Percentiles rank a stretch among this genome's conserved stretches.
phyloP scores from a whole-genome alignment of 1,284 basidiomycete species.

The Cerrena zonata region DNA sequence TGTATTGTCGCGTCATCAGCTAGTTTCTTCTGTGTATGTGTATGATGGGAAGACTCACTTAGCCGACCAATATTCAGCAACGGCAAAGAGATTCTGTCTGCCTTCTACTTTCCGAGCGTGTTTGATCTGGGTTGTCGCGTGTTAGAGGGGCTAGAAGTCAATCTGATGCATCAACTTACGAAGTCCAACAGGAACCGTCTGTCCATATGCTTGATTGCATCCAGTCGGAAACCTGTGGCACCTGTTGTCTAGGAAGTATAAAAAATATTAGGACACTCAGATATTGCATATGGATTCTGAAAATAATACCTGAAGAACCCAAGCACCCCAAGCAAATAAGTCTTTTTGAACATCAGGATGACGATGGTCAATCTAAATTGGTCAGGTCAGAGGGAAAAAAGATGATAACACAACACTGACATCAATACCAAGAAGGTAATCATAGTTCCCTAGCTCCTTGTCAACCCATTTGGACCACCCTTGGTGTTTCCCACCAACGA shows the following conservation, averaged over 20 bases:
- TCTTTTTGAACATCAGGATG: conserved; percentile 76
- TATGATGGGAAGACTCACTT: conserved; percentile 52
- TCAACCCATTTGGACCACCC: conserved; percentile 72
- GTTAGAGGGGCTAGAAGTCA: not conserved
- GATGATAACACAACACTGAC: conserved; percentile 32
- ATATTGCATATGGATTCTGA: not conserved
- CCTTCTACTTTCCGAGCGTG: conserved; percentile 39
- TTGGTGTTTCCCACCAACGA: conserved; percentile 48
- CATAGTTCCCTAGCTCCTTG: conserved; percentile 70
- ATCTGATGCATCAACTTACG: conserved; percentile 36
- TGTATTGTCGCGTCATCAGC: no score
- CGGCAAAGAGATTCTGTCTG: conserved; percentile 54
- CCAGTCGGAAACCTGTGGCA: conserved; percentile 77
- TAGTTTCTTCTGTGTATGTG: no score
- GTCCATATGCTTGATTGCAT: conserved; percentile 85
- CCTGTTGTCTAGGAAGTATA: conserved; percentile 57
- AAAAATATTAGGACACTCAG: not conserved
- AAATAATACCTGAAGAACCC: conserved; percentile 58
- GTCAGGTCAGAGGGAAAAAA: conserved; percentile 7
- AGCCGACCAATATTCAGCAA: conserved; percentile 71
- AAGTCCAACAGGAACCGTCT: conserved; percentile 58
- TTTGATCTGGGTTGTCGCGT: conserved; percentile 39
- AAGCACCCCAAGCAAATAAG: conserved; percentile 59
- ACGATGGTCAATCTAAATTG: conserved; percentile 72
- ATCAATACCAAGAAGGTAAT: conserved; percentile 71